A percentile compares a stretch with the other conserved stretches of the same genome.
Evolutionary conservation across 306 rosid species (phyloP).

Genomic region (Inga laurina): DNA sequence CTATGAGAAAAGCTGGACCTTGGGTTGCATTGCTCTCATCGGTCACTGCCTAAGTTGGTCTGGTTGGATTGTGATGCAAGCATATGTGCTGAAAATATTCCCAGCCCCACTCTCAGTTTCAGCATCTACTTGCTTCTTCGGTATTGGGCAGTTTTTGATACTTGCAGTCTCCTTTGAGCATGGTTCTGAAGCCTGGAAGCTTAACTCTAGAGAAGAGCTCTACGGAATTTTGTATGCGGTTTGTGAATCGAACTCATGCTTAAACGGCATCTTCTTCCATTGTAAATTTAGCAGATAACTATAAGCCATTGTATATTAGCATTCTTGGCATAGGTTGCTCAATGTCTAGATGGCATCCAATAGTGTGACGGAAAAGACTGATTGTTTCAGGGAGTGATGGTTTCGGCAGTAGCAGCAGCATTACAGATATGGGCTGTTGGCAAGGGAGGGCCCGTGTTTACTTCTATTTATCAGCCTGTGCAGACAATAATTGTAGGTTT

Average conservation of each 20-base stretch:
- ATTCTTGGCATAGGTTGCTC: slow-evolving; percentile 1
- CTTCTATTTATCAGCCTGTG: slow-evolving; percentile 61
- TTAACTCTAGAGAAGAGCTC: slow-evolving; percentile 47
- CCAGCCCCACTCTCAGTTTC: slow-evolving; percentile 51
- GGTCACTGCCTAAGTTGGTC: slow-evolving; percentile 72
- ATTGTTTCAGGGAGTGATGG: slow-evolving; percentile 68
- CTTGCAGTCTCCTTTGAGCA: slow-evolving; percentile 44
- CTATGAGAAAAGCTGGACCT: slow-evolving; percentile 52
- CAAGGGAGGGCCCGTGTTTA: slow-evolving; percentile 73
- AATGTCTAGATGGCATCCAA: neutral
- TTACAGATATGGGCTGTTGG: slow-evolving; percentile 72
- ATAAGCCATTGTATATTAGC: slow-evolving; percentile 9
- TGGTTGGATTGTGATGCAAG: slow-evolving; percentile 68
- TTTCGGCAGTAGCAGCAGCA: slow-evolving; percentile 68
- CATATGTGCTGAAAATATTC: slow-evolving; percentile 47
- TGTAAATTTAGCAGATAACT: neutral
- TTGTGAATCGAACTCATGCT: slow-evolving; percentile 26
- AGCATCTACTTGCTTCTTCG: slow-evolving; percentile 59
- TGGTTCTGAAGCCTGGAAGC: slow-evolving; percentile 48
- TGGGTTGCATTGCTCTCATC: slow-evolving; percentile 68
- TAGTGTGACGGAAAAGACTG: slow-evolving; percentile 12
- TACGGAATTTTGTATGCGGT: slow-evolving; percentile 61
- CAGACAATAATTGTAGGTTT: slow-evolving; percentile 64
- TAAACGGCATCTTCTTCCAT: slow-evolving; percentile 21
- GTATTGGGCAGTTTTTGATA: slow-evolving; percentile 45